A percentile compares a stretch with the other conserved stretches of the same genome.
Evolutionary conservation across 106 monocot species (phyloP).

Genomic region (Apostasia shenzhenica): DNA sequence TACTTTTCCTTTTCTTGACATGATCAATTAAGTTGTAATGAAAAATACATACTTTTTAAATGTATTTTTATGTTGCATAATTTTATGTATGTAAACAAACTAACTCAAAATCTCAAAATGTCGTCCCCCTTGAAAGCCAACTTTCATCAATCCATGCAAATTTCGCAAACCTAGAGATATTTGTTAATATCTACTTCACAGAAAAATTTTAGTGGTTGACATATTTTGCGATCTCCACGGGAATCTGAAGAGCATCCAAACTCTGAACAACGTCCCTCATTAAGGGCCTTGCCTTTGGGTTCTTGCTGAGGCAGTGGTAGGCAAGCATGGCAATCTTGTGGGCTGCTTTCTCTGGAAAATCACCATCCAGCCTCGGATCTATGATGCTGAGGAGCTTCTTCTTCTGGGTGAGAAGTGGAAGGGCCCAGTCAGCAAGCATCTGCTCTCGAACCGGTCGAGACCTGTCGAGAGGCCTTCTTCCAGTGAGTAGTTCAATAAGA

Average conservation of each 20-base stretch:
- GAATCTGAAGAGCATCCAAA: conserved; percentile 48
- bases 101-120: too few relatives aligned
- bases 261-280: conserved; percentile 61
- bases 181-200: not conserved
- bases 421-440: conserved; percentile 54
- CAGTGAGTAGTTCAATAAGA: conserved; percentile 56
- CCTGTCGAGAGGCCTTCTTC: conserved; percentile 48
- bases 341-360: conserved; percentile 37
- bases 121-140: too few relatives aligned
- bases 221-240: not conserved
- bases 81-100: too few relatives aligned
- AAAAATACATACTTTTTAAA: too few relatives aligned
- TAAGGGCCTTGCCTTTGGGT: conserved; percentile 70
- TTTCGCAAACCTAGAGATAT: too few relatives aligned
- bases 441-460: conserved; percentile 41
- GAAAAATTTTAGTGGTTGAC: not conserved
- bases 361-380: conserved; percentile 42
- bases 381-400: conserved; percentile 40
- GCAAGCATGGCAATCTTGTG: conserved; percentile 53
- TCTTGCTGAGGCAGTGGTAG: conserved; percentile 46
- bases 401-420: conserved; percentile 43
- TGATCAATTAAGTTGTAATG: too few relatives aligned
- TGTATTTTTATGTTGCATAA: too few relatives aligned
- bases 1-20: too few relatives aligned
- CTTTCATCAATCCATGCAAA: too few relatives aligned